Percentiles rank a stretch among this genome's conserved stretches.
phyloP scores from a whole-genome alignment of 345 rosid species.

The Erodium maritimum region DNA sequence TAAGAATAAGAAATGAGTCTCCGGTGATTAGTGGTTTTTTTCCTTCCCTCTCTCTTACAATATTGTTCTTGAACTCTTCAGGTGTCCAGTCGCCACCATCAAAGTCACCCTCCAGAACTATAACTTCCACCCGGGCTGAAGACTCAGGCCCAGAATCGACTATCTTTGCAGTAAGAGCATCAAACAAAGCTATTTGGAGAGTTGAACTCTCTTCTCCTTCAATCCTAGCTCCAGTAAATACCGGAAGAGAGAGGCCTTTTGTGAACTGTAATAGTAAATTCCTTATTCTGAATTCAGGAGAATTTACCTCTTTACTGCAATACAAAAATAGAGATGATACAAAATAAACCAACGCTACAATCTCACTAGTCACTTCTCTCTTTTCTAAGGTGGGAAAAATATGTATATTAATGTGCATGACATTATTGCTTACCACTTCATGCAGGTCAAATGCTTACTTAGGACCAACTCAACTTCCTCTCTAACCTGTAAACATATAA shows the following conservation, averaged over 20 bases:
- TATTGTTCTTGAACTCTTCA: neutral
- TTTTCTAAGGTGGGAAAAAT: no score
- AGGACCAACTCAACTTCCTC: slow-evolving; percentile 92
- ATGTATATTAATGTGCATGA: neutral
- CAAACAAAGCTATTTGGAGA: slow-evolving; percentile 59
- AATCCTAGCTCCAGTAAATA: slow-evolving; percentile 86
- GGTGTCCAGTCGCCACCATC: slow-evolving; percentile 1
- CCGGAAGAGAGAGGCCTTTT: slow-evolving; percentile 65
- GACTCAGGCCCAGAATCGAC: slow-evolving; percentile 13
- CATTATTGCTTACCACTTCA: slow-evolving; percentile 42
- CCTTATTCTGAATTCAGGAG: slow-evolving; percentile 30
- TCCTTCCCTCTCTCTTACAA: slow-evolving; percentile 4
- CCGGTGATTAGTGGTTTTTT: slow-evolving; percentile 5
- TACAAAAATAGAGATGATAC: slow-evolving; percentile 31
- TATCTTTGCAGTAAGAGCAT: slow-evolving; percentile 45
- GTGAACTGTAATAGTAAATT: slow-evolving; percentile 60
- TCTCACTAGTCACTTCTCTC: neutral
- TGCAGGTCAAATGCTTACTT: slow-evolving; percentile 46
- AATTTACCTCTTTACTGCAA: slow-evolving; percentile 49
- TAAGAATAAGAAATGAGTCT: neutral
- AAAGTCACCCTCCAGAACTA: slow-evolving; percentile 6
- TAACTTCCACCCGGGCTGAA: neutral
- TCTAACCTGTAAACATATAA: slow-evolving; percentile 48
- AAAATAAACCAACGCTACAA: slow-evolving; percentile 5
- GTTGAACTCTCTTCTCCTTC: slow-evolving; percentile 70